phyloP scores from a whole-genome alignment of 129 eudicot species.

The Saposhnikovia divaricata region DNA sequence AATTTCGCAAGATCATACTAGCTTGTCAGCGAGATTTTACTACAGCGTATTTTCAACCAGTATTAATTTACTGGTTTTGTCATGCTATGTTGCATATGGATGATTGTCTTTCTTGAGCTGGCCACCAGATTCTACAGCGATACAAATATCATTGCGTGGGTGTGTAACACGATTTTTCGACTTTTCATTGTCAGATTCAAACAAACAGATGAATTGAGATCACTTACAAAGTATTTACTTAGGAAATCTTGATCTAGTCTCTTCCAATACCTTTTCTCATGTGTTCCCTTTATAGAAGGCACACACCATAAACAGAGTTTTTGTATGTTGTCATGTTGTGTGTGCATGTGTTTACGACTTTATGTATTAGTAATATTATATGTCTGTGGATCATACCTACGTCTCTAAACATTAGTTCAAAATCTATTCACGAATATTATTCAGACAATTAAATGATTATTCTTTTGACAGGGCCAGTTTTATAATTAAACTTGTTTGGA shows the following conservation, averaged over 20 bases:
- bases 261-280: not conserved
- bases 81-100: not conserved
- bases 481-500: too few species aligned
- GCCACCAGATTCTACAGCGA: not conserved
- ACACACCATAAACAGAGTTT: not conserved
- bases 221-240: not conserved
- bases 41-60: not conserved
- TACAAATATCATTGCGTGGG: not conserved
- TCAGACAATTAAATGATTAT: too few species aligned
- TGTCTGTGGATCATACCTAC: not conserved
- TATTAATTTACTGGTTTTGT: not conserved
- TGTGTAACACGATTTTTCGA: not conserved
- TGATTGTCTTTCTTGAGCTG: not conserved
- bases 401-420: not conserved
- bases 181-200: not conserved
- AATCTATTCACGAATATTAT: not conserved
- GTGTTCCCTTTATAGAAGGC: not conserved
- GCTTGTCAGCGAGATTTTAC: not conserved
- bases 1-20: not conserved
- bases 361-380: too few species aligned
- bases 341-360: too few species aligned
- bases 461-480: not conserved
- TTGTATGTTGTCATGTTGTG: too few species aligned
- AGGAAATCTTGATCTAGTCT: not conserved
- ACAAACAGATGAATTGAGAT: not conserved